Conservation (phyloP, 2,329 filamentous ascomycete genomes). For the Trichoderma hamatum region DNA sequence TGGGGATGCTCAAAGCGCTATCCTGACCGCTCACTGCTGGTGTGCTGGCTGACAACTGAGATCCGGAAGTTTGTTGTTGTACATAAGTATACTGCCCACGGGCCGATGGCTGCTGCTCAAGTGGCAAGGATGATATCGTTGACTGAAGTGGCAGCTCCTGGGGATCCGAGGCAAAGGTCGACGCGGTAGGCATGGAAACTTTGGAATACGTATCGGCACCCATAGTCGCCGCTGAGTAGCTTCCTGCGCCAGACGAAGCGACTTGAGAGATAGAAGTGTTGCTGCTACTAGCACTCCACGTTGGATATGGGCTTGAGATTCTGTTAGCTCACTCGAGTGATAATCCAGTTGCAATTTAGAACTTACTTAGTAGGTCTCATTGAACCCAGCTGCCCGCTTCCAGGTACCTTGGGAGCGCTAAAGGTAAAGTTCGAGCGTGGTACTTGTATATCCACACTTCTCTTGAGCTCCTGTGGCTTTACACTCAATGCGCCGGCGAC, state of each 20-base stretch:
- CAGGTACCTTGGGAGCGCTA: slow-evolving; percentile 58
- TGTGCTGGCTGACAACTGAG: slow-evolving; percentile 51
- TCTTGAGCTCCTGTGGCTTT: slow-evolving; percentile 59
- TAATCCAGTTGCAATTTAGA: not conserved
- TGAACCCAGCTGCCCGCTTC: slow-evolving; percentile 50
- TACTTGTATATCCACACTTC: slow-evolving; percentile 56
- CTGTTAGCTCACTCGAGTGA: not conserved
- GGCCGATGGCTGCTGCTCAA: slow-evolving; percentile 52
- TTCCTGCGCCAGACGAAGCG: slow-evolving; percentile 49
- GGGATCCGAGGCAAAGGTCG: slow-evolving; percentile 54
- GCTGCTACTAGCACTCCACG: slow-evolving; percentile 54
- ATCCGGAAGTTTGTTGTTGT: slow-evolving; percentile 53
- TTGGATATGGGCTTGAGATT: slow-evolving; percentile 55
- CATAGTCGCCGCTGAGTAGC: slow-evolving; percentile 56
- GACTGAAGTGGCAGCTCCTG: slow-evolving; percentile 58
- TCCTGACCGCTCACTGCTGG: slow-evolving; percentile 45
- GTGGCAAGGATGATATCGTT: slow-evolving; percentile 57
- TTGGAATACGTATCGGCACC: slow-evolving; percentile 57
- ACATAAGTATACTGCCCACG: slow-evolving; percentile 60
- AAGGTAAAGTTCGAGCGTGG: slow-evolving; percentile 63
- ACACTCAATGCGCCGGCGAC: slow-evolving; percentile 59
- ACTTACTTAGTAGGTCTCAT: slow-evolving; percentile 63
- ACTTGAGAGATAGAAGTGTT: slow-evolving; percentile 54
- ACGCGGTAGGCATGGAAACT: slow-evolving; percentile 52
- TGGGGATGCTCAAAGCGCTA: slow-evolving; percentile 55